Evolutionary conservation across 495 filamentous ascomycete species (phyloP), one percentile per base, ranked within the genome.

Genomic region (Hyaloscypha bicolor): DNA sequence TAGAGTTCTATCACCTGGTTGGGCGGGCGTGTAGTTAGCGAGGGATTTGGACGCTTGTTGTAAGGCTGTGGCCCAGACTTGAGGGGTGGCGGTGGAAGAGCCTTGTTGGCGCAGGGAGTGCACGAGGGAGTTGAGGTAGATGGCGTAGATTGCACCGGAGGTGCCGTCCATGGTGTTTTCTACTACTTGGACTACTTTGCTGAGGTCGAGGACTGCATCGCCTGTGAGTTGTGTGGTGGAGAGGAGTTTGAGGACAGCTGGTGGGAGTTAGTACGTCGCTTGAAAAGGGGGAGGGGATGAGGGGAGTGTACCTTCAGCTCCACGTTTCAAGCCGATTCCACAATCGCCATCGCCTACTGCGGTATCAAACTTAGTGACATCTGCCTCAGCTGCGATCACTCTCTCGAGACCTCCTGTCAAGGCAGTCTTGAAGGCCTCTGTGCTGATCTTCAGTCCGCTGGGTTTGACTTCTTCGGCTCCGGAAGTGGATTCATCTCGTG

Each of bases 261-360:
- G 29, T 29, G 58, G 29, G 2, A n/a, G 59, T 61, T 30, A 61
- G 29, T 63, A 21, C 60, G 9, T 14, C 31, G 52, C 14, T 56
- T 60, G 58, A 55, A 72, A 73, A 64, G 67, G 63, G 9, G 19
- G 9, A 29, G 19, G 14, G 12, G 35, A 6, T 6, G 19, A 53
- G 30, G 39, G n/a, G 25, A 32, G 76, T 83, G 73, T 72, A 88
- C 87, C 82, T 83, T 97, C 93, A 37, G 95, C 95, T 29, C 95
- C 95, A 61, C 93, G 86, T 80, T 92, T 93, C 48, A 99, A 81
- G 0, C 93, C 93, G 33, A 93, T 89, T 1, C 95, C 95, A 76
- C 95, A 99, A 79, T 99, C 95, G 52, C 95, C 95, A 76, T 99
- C 95, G 58, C 95, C 95, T 59, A 97, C 93, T 31, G 96, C 86